Percentiles rank a stretch among this genome's conserved stretches.
Conservation (phyloP, 305 asterid genomes). For the Fraxinus nigra region DNA sequence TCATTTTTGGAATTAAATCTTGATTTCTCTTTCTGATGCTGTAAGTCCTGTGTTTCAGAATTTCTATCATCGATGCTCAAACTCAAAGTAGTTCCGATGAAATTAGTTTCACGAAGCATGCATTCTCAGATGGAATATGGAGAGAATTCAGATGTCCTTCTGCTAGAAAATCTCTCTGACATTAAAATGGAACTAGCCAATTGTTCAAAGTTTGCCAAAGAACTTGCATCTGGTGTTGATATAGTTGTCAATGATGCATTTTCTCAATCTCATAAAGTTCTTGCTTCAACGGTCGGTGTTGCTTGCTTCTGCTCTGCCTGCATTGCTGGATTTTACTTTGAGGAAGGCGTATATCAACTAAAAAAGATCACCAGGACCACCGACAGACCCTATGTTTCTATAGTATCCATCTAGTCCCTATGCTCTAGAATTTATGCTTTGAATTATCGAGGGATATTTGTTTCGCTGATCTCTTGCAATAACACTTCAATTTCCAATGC, state of each 20-base stretch:
- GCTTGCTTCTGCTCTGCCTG: slow-evolving; percentile 62
- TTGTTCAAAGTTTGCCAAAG: slow-evolving; percentile 57
- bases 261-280: slow-evolving; percentile 74
- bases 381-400: slow-evolving; percentile 63
- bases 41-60: slow-evolving; percentile 42
- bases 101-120: slow-evolving; percentile 32
- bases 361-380: slow-evolving; percentile 47
- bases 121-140: slow-evolving; percentile 32
- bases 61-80: slow-evolving; percentile 58
- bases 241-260: slow-evolving; percentile 81
- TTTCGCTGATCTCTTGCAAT: slow-evolving; percentile 17
- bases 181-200: slow-evolving; percentile 73
- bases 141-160: slow-evolving; percentile 35
- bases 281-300: slow-evolving; percentile 86
- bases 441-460: neutral
- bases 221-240: slow-evolving; percentile 67
- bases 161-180: slow-evolving; percentile 65
- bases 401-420: slow-evolving; percentile 47
- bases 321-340: slow-evolving; percentile 81
- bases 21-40: neutral
- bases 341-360: slow-evolving; percentile 56
- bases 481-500: slow-evolving; percentile 30
- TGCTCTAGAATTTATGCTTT: slow-evolving; percentile 11
- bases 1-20: slow-evolving; percentile 3
- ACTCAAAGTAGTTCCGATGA: slow-evolving; percentile 59